Base-by-base conservation (phyloP, 2,329 filamentous ascomycete species). In the Fusarium sp. region DNA sequence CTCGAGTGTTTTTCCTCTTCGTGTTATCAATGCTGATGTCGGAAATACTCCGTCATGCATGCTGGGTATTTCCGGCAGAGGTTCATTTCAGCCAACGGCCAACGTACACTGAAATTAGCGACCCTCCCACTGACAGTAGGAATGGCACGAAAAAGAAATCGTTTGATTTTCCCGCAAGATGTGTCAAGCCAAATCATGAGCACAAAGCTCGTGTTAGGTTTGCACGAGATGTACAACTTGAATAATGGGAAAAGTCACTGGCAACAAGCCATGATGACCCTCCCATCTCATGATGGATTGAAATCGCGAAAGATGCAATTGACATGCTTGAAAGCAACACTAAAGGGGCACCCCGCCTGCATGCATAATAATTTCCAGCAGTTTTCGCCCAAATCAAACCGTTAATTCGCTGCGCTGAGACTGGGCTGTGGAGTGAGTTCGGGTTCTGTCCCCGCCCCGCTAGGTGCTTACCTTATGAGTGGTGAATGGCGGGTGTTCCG, bases 401-500 rank as follows among this genome's bases (percentile, higher is more conserved):
- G 67, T 38, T 63, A 46, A 70, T 70, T 69, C 67, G 67, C 53
- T 57, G 50, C 51, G 52, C 50, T 52, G 58, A 48, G 49, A 69
- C 24, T 18, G n/a, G 40, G 6, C 39, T 34, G 63, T 68, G 65
- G 65, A 50, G 51, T 18, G 33, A 54, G 38, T 38, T 46, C 61
- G 34, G 48, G 31, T 44, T 31, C 28, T 46, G 49, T 60, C 54
- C 58, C 58, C 61, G 63, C 59, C 60, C 63, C 58, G 66, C 50
- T 45, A 43, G 48, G 63, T 66, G 43, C 56, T 31, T 59, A 39
- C 42, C 45, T 52, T 18, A 43, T 33, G 43, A 59, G 63, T 43
- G 36, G 46, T 71, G 71, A 73, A 64, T 73, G 71, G 71, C 53
- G 61, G 53, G 58, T 53, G 51, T 52, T 45, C 62, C 51, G 55